Evolutionary conservation across 2,329 filamentous ascomycete species (phyloP), one percentile per base, ranked within the genome.

Genomic region (Thermoascus crustaceus): DNA sequence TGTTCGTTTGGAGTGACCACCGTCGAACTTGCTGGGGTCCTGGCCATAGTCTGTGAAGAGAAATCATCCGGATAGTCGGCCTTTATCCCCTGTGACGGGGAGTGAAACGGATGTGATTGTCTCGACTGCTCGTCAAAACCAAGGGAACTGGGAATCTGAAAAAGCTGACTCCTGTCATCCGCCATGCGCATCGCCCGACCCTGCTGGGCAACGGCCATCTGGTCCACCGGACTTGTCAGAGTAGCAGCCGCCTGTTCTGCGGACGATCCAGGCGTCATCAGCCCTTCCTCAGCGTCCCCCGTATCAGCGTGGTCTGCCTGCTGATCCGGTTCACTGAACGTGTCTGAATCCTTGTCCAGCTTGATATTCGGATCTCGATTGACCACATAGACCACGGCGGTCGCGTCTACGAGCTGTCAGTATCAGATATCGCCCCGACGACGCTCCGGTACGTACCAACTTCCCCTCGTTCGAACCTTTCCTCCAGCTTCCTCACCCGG

Each of bases 381-480:
- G 34, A 54, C 44, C 13, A 64, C 57, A 41, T 61, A 64, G 10
- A 63, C 52, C 4, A 60, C 39, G 31, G 58, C 54, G 31, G 43
- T 53, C 16, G 45, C 48, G 38, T 64, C 61, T 63, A 34, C 21
- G 13, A 16, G 16, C 18, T 16, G 32, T 20, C 36, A 14, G 7
- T 31, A 14, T 23, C 10, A 7, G 3, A n/a, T 2, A 31, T 21
- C 37, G 30, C 34, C 25, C 7, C 13, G 11, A 25, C 18, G 17
- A 34, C 19, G 7, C 9, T 8, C 6, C n/a, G 11, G 10, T 38
- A 46, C 57, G 34, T 54, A 63, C 61, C 60, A 35, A 64, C 53
- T 54, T 66, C 61, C 17, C 61, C 55, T 19, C 56, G 50, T 32
- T 63, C 58, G 37, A 53, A 64, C 8, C 59, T 53, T 42, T 64